Evolutionary conservation across 345 rosid species (phyloP), one percentile per base, ranked within the genome.

Genomic region (Chamaenerion angustifolium): DNA sequence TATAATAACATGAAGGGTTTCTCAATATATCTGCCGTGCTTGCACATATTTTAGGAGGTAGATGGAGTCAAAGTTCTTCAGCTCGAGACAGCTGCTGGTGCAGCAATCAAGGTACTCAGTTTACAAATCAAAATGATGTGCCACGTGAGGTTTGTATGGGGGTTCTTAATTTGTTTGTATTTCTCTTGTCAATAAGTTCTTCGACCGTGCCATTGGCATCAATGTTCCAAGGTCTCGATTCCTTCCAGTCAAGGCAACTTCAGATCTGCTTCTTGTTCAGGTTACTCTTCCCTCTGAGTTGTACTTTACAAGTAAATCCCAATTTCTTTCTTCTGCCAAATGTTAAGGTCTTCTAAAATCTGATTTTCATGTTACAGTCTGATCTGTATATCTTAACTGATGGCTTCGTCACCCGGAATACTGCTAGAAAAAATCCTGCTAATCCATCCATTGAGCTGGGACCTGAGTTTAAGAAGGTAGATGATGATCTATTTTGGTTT

Each of bases 71-170:
- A 87, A 77, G 88, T 92, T 70, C 93, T 92, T 78, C 96, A 92
- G 77, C 67, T 92, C 53, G 95, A 92, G 78, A 92, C 96, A 56
- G 95, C 95, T 1, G 95, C 93, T 73, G 98, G 95, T 64, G 98
- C 95, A 42, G 95, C 96, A 47, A 82, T 86, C 53, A 79, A 64
- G 96, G 98, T 86, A 76, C 16, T 60, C 19, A 23, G 43, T 23
- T 13, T 40, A 15, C n/a, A 49, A 12, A 49, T 16, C 11, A 46
- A 45, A 12, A 46, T 46, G 49, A 10, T 23, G 11, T 16, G 31
- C 37, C 7, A 4, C 49, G 21, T 16, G 25, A 5, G 42, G 51
- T 50, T 42, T 51, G 68, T 51, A 51, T 48, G 11, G 16, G 55
- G 5, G 55, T 13, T 35, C 51, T n/a, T 71, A 52, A 46, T 53